Conservation (phyloP, 352 stramenopile genomes). For the Phytophthora capsici region DNA sequence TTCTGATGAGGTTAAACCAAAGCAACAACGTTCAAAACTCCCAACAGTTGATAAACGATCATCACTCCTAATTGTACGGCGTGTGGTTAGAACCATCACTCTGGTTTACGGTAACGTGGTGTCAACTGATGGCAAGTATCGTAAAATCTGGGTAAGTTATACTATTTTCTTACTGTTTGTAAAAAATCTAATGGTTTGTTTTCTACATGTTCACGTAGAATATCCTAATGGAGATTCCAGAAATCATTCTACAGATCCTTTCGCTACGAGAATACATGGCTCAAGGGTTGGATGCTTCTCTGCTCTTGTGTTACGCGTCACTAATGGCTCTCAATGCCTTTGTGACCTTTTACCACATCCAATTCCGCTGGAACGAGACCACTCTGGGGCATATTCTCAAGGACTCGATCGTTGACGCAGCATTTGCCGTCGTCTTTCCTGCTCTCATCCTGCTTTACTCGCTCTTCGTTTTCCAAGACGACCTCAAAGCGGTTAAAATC, state of each 20-base stretch:
- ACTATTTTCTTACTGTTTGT: no score
- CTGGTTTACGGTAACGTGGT: constrained; percentile 14
- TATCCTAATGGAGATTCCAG: constrained; percentile 38
- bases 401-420: constrained; percentile 49
- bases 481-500: constrained; percentile 42
- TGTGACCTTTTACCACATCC: constrained; percentile 40
- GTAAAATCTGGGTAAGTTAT: constrained; percentile 33
- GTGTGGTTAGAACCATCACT: neutral
- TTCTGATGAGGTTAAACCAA: constrained; percentile 1
- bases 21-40: neutral
- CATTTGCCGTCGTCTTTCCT: constrained; percentile 50
- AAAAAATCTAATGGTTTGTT: neutral
- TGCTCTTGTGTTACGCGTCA: constrained; percentile 42
- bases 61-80: constrained; percentile 1
- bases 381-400: constrained; percentile 41
- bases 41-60: neutral
- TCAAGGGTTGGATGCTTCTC: constrained; percentile 23
- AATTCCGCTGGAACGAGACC: constrained; percentile 40
- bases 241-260: constrained; percentile 37
- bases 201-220: no score
- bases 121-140: constrained; percentile 32
- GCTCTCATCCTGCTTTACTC: constrained; percentile 37
- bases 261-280: constrained; percentile 34
- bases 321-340: constrained; percentile 51
- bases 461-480: constrained; percentile 38